phyloP scores from a whole-genome alignment of 2,329 filamentous ascomycete genomes.

The Sarocladium brachiariae region DNA sequence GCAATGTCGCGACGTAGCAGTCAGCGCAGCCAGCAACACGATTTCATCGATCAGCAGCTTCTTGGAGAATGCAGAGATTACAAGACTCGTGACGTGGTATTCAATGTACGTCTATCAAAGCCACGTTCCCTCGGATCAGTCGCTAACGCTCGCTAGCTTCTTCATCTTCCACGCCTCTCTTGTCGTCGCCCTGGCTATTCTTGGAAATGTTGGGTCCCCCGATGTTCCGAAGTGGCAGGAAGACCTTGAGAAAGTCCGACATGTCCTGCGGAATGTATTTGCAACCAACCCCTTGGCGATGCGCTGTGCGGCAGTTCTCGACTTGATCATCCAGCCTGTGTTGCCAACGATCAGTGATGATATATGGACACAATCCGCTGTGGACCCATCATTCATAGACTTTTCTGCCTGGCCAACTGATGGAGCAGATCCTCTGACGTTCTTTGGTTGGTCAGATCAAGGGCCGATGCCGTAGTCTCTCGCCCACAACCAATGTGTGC shows the following conservation, averaged over 20 bases:
- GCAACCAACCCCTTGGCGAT: slow-evolving; percentile 19
- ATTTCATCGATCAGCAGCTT: slow-evolving; percentile 21
- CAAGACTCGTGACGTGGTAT: slow-evolving; percentile 24
- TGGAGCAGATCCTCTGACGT: slow-evolving; percentile 15
- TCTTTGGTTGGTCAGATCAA: slow-evolving; percentile 18
- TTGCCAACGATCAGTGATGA: background rate
- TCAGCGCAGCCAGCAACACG: slow-evolving; percentile 21
- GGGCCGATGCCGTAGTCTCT: slow-evolving; percentile 10
- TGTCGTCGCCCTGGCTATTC: slow-evolving; percentile 21
- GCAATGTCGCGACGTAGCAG: slow-evolving; percentile 17
- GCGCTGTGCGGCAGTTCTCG: slow-evolving; percentile 22
- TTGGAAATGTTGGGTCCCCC: slow-evolving; percentile 20
- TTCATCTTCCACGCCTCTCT: slow-evolving; percentile 26
- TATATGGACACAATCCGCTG: slow-evolving; percentile 9
- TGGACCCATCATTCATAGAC: slow-evolving; percentile 20
- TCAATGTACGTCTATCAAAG: slow-evolving; percentile 22
- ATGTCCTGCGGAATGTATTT: slow-evolving; percentile 18
- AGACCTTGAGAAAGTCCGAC: slow-evolving; percentile 21
- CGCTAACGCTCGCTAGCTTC: slow-evolving; percentile 16
- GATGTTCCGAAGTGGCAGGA: slow-evolving; percentile 20
- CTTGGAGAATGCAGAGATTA: slow-evolving; percentile 14
- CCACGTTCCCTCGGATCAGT: no score
- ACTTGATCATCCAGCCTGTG: slow-evolving; percentile 16
- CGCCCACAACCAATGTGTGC: no score
- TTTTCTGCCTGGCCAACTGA: slow-evolving; percentile 19